Evolutionary conservation across 495 filamentous ascomycete genomes (phyloP), one percentile per base, ranked within the genome.

Genomic region (Lophiotrema nucula): DNA sequence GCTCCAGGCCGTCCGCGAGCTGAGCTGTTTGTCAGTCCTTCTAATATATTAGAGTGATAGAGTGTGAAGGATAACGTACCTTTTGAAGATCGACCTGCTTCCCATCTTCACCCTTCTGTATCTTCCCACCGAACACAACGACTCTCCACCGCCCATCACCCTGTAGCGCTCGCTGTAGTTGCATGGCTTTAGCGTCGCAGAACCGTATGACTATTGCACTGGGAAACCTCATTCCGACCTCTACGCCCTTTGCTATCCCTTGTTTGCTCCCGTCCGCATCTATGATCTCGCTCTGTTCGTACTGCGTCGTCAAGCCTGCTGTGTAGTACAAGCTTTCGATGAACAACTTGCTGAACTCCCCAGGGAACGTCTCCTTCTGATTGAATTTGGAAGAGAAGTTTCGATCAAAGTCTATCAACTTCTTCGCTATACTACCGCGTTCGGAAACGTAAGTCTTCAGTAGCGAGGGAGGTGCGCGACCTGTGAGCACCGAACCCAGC

Each of bases 351-450:
- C 80, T 75, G 45, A 87, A 81, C 39, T 49, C 52, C 4, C 43
- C 53, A 6, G 10, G 39, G 15, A 8, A 8, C 25, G 8, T 22
- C 6, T 37, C 35, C 44, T 70, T 70, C 6, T 55, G 46, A 19
- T 79, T 82, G 65, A 89, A 88, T 3, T 84, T 69, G 52, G 77
- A 76, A 0, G 86, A 77, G 62, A 86, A 89, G 56, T 79, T 75
- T 0, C 83, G 76, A 54, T 91, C 88, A 58, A 90, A 91, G 28
- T 84, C 82, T 57, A 92, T 88, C 33, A 93, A 70, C 47, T 87
- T 79, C n/a, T 79, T 75, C 1, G 88, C 88, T 16, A 85, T 83
- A 60, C 79, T 79, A 63, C 83, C 75, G 2, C 88, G 77, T 69
- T 92, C 88, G 3, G 79, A 62, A 5, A 86, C 79, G 58, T 91